phyloP scores from a whole-genome alignment of 345 rosid genomes.

The Combretum micranthum region DNA sequence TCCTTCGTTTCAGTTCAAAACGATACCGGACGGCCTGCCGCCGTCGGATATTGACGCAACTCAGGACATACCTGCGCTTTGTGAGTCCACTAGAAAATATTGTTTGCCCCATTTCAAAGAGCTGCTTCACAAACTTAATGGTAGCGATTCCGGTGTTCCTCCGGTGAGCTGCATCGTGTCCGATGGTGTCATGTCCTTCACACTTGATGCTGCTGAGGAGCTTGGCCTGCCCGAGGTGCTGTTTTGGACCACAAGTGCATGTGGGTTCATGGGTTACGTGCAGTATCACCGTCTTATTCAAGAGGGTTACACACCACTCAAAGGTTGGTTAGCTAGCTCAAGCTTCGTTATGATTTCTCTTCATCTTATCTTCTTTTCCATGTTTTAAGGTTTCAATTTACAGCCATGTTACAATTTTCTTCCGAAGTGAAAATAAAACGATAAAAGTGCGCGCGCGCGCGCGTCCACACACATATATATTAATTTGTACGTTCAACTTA shows the following conservation, averaged over 20 bases:
- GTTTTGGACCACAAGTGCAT: conserved; percentile 7
- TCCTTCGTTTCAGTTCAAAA: conserved; percentile 10
- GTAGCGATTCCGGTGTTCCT: not conserved
- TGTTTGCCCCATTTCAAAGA: conserved; percentile 11
- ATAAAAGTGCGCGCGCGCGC: no score
- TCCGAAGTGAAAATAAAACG: no score
- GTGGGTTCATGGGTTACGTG: not conserved
- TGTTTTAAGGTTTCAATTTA: no score
- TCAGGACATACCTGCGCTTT: conserved; percentile 3
- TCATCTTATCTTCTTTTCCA: no score
- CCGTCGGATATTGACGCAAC: conserved; percentile 3
- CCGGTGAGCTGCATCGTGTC: conserved; percentile 13
- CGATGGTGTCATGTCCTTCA: conserved; percentile 11
- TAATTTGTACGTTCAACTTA: no score
- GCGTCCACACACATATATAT: no score
- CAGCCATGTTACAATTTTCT: no score
- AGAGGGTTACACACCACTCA: conserved; percentile 11
- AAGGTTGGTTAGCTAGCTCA: conserved; percentile 9
- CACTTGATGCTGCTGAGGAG: not conserved
- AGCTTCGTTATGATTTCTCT: no score
- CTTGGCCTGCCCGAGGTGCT: not conserved
- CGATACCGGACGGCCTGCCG: conserved; percentile 20
- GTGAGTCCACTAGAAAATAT: conserved; percentile 4
- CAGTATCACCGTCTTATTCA: not conserved
- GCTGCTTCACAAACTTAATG: not conserved